Conservation (phyloP, 176 grass and related monocot genomes). For the Rhipidocladum racemiflorum region DNA sequence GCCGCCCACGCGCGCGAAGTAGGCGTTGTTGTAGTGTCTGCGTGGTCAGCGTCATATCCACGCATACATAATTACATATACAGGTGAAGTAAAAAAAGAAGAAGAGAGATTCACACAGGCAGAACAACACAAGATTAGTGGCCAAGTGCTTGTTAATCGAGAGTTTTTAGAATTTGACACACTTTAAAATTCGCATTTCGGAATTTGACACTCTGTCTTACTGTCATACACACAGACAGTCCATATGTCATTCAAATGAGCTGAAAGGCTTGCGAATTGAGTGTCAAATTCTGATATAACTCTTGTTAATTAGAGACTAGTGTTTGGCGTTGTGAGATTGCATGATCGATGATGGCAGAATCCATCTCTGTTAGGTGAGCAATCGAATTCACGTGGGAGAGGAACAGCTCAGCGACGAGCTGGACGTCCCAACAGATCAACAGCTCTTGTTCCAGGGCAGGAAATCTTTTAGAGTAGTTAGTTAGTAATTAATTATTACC, state of each 20-base stretch:
- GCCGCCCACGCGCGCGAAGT: slow-evolving; percentile 63
- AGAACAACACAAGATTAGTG: background rate
- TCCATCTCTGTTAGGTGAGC: slow-evolving; percentile 23
- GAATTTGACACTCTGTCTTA: no score
- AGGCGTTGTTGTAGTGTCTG: slow-evolving; percentile 78
- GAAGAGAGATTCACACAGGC: background rate
- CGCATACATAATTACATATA: background rate
- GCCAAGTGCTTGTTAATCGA: background rate
- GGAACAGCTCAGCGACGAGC: slow-evolving; percentile 14
- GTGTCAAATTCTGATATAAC: no score
- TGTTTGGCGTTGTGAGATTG: background rate
- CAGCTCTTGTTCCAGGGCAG: background rate
- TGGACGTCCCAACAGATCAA: slow-evolving; percentile 23
- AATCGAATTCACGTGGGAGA: slow-evolving; percentile 15
- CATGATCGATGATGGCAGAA: background rate
- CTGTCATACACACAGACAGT: no score
- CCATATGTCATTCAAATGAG: no score
- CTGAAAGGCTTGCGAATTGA: no score
- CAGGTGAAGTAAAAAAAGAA: background rate
- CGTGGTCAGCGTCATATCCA: background rate
- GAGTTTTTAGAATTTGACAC: no score
- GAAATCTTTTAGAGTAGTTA: background rate
- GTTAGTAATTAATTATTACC: background rate
- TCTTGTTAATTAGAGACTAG: background rate
- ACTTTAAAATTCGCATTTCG: no score